Conservation (phyloP, 495 filamentous ascomycete genomes). For the Podospora tetraspora region DNA sequence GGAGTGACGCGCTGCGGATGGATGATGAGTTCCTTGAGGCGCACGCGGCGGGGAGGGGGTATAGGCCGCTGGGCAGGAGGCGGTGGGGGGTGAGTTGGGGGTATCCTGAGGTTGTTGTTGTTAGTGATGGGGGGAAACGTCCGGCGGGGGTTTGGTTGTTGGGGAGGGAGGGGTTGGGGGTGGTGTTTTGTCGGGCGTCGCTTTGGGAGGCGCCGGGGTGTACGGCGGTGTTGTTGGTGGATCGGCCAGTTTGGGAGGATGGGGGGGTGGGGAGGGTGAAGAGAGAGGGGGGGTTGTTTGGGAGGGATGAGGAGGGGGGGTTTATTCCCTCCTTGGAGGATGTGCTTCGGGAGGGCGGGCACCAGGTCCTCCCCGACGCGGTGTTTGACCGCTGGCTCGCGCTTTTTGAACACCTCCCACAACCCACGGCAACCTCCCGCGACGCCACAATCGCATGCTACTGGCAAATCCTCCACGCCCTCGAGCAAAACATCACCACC, state of each 20-base stretch:
- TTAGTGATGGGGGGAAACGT: not conserved
- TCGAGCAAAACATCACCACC: slow-evolving; percentile 30
- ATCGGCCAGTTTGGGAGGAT: slow-evolving; percentile 23
- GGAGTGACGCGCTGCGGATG: slow-evolving; percentile 15
- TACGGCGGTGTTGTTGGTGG: slow-evolving; percentile 28
- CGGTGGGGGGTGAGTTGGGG: not conserved
- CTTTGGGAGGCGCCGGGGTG: slow-evolving; percentile 23
- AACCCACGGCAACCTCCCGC: not conserved
- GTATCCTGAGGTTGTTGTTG: slow-evolving; percentile 14
- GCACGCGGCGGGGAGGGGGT: slow-evolving; percentile 25
- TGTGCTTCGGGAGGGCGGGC: not conserved
- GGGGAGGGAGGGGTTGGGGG: slow-evolving; percentile 16
- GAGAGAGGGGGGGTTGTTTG: not conserved
- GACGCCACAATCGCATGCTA: slow-evolving; percentile 18
- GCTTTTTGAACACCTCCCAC: slow-evolving; percentile 30
- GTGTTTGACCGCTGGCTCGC: slow-evolving; percentile 31
- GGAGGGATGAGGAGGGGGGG: not conserved
- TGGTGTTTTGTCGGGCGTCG: slow-evolving; percentile 28
- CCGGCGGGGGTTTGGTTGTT: slow-evolving; percentile 9
- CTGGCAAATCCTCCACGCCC: slow-evolving; percentile 25
- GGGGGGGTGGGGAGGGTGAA: not conserved
- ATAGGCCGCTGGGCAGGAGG: slow-evolving; percentile 12
- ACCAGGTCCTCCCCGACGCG: slow-evolving; percentile 24
- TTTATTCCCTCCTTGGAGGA: not conserved
- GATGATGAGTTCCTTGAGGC: slow-evolving; percentile 33